phyloP scores from a whole-genome alignment of 2,329 filamentous ascomycete genomes.

The Stylonectria norvegica region DNA sequence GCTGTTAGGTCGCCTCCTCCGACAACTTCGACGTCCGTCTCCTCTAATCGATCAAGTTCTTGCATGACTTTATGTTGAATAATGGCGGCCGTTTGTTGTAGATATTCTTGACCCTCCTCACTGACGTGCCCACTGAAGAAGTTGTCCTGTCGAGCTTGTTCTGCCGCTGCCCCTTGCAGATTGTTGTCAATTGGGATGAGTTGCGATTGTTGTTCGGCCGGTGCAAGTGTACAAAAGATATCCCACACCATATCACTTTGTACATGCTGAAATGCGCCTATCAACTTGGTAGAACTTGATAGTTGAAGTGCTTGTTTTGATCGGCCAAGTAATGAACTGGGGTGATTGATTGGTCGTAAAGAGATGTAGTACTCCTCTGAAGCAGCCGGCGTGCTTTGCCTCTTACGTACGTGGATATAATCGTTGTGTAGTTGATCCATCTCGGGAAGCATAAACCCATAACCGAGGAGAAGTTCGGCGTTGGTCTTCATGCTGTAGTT shows the following conservation, averaged over 20 bases:
- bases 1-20: conserved; percentile 40
- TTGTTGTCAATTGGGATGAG: conserved; percentile 24
- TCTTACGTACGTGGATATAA: conserved; percentile 55
- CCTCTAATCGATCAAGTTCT: conserved; percentile 44
- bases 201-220: conserved; percentile 28
- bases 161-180: conserved; percentile 25
- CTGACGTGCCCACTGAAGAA: conserved; percentile 33
- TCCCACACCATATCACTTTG: conserved; percentile 53
- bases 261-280: conserved; percentile 46
- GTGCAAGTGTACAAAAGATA: conserved; percentile 40
- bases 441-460: conserved; percentile 57
- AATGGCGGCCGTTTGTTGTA: conserved; percentile 38
- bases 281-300: conserved; percentile 22
- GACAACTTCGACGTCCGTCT: conserved; percentile 43
- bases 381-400: conserved; percentile 20
- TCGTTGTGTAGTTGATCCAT: conserved; percentile 53
- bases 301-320: conserved; percentile 37
- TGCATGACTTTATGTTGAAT: conserved; percentile 43
- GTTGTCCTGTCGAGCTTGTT: conserved; percentile 20
- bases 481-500: conserved; percentile 75
- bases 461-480: conserved; percentile 63
- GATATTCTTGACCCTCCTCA: conserved; percentile 23
- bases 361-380: conserved; percentile 51
- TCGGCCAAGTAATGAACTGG: conserved; percentile 46
- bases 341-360: conserved; percentile 44